A percentile compares a stretch with the other conserved stretches of the same genome.
Conservation (phyloP, 768 basidiomycete genomes). For the Suillus brevipes region DNA sequence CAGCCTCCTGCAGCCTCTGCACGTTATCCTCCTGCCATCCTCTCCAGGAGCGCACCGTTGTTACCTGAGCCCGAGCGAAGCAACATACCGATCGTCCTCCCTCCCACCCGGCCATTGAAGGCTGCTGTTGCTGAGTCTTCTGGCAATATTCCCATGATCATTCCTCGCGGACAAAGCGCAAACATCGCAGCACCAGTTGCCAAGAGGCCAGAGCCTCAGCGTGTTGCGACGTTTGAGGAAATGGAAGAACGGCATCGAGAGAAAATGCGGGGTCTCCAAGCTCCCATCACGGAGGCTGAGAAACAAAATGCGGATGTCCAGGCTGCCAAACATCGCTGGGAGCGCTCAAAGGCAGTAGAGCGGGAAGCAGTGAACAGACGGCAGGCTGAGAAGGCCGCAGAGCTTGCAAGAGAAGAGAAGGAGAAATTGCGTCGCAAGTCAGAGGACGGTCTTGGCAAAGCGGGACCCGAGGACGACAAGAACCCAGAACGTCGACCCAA, state of each 20-base stretch:
- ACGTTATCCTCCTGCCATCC: conserved; percentile 23
- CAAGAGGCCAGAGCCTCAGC: conserved; percentile 47
- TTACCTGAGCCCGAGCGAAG: conserved; percentile 21
- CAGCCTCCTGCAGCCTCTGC: conserved; percentile 30
- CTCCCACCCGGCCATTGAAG: conserved; percentile 35
- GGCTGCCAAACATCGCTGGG: conserved; percentile 82
- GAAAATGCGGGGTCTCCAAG: conserved; percentile 81
- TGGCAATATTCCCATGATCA: conserved; percentile 42
- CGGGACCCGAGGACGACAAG: conserved; percentile 34
- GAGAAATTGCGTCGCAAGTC: conserved; percentile 37
- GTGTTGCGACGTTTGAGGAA: conserved; percentile 83
- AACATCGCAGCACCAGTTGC: conserved; percentile 41
- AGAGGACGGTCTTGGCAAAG: conserved; percentile 41
- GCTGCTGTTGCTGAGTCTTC: conserved; percentile 29
- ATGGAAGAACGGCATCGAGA: conserved; percentile 82
- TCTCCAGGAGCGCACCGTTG: conserved; percentile 22
- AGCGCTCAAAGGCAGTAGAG: conserved; percentile 70
- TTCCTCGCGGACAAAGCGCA: conserved; percentile 44
- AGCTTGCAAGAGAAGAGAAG: conserved; percentile 51
- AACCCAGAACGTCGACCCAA: conserved; percentile 42
- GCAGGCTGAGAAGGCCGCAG: conserved; percentile 67
- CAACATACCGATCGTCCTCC: conserved; percentile 33
- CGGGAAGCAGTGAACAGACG: conserved; percentile 70
- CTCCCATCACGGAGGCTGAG: conserved; percentile 78
- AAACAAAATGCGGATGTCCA: conserved; percentile 74